Percentiles rank a stretch among this genome's conserved stretches.
phyloP scores from a whole-genome alignment of 177 flowering plant species.

The Telopea speciosissima region DNA sequence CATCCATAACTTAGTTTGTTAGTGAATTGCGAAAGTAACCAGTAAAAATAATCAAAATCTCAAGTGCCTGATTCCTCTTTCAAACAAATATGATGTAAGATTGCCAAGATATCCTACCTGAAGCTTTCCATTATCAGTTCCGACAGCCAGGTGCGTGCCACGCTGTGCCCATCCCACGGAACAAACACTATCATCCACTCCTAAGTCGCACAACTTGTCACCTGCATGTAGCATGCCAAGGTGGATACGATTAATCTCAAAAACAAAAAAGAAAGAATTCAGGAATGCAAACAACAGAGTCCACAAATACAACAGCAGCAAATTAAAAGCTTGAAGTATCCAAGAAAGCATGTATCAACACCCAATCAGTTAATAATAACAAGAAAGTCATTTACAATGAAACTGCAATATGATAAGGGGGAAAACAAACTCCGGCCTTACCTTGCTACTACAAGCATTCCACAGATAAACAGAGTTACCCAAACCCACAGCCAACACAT shows the following conservation, averaged over 20 bases:
- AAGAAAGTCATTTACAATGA: background rate
- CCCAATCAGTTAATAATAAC: background rate
- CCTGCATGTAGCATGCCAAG: slow-evolving; percentile 37
- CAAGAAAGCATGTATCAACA: too few species aligned
- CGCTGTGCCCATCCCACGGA: slow-evolving; percentile 96
- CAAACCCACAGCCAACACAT: slow-evolving; percentile 90
- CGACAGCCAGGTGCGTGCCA: slow-evolving; percentile 86
- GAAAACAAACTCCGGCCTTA: slow-evolving; percentile 13
- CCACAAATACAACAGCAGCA: background rate
- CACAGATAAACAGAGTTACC: slow-evolving; percentile 90
- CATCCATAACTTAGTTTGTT: background rate
- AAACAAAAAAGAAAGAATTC: too few species aligned
- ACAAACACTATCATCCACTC: slow-evolving; percentile 80
- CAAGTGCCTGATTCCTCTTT: background rate
- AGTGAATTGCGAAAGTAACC: background rate
- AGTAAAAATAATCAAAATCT: too few species aligned
- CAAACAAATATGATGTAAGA: background rate
- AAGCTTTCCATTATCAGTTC: slow-evolving; percentile 75
- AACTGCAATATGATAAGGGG: background rate
- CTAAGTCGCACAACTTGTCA: slow-evolving; percentile 85
- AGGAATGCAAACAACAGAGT: background rate
- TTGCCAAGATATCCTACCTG: slow-evolving; percentile 45
- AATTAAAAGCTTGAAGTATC: too few species aligned
- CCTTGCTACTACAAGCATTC: slow-evolving; percentile 99
- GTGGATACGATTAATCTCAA: background rate